Percentiles rank a stretch among this genome's conserved stretches.
phyloP scores from a whole-genome alignment of 140 eudicot species.

The Ambrosia hybrid region DNA sequence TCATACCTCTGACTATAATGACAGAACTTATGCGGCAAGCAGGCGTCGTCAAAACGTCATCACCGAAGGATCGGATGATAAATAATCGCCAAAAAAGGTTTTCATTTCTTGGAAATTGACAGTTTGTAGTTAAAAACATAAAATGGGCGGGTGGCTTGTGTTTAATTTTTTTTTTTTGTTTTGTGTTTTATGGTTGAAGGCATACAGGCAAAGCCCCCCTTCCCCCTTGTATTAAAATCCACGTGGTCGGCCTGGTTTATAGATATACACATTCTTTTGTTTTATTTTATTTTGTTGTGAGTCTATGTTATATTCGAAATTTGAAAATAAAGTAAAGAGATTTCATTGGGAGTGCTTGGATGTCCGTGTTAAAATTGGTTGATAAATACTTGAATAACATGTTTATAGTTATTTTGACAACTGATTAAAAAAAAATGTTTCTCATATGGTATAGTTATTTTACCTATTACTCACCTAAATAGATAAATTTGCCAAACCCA shows the following conservation, averaged over 20 bases:
- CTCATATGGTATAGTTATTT: no score
- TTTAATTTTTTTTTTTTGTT: constrained; percentile 16
- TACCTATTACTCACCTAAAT: no score
- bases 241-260: constrained; percentile 12
- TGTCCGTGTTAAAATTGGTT: neutral
- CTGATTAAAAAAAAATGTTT: no score
- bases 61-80: constrained; percentile 62
- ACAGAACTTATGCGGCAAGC: constrained; percentile 80
- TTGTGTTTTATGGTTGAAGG: constrained; percentile 32
- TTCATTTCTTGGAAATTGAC: constrained; percentile 55
- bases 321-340: constrained; percentile 11
- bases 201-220: constrained; percentile 34
- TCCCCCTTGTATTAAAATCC: constrained; percentile 22
- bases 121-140: neutral
- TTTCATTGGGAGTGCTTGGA: constrained; percentile 6
- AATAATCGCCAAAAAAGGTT: constrained; percentile 47
- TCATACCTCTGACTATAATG: constrained; percentile 10
- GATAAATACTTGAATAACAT: no score
- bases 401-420: no score
- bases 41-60: constrained; percentile 64
- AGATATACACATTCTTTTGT: neutral
- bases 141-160: constrained; percentile 4
- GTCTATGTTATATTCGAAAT: constrained; percentile 18
- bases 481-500: no score
- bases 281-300: constrained; percentile 7